Evolutionary conservation across 2,329 filamentous ascomycete genomes (phyloP), one percentile per base, ranked within the genome.

Genomic region (Pyrenophora tritici-repentis): DNA sequence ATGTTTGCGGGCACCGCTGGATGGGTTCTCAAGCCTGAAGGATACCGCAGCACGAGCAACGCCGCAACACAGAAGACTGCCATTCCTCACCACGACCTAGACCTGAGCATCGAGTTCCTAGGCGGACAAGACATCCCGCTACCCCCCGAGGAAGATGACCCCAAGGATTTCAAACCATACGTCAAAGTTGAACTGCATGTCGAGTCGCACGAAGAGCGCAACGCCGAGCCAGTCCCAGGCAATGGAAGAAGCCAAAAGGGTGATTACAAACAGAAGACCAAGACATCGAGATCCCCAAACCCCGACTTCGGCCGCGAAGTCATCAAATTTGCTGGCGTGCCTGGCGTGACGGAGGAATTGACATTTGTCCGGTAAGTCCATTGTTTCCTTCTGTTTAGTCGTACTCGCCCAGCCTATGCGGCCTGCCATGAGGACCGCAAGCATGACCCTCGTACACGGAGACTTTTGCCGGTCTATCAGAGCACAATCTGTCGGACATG

Each of bases 1-100:
- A 94, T 96, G 90, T 96, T 96, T 73, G 83, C 85, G 1, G 89
- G 86, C 8, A 88, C 89, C 42, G 78, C 83, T 35, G 92, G 93
- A 34, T 97, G 90, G 89, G 85, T 92, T 2, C 79, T 94, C 55
- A 97, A 97, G 74, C 91, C 92, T 0, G 71, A 81, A 26, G 87
- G 87, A 13, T 94, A 91, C 71, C 86, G 85, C 40, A 75, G 72
- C 55, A 63, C 56, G 53, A 75, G 66, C 49, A 53, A 52, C 32
- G 71, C 52, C 20, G 61, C 46, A 7, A 68, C 59, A 29, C 78
- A 82, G 47, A 75, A 76, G 36, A 74, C 79, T 18, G 78, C 77
- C 1, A 75, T 81, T 3, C 67, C 74, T 3, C 79, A 79, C 35
- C 78, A 77, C 49, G 84, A 77, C 0, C 74, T 96, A 24, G 82